Evolutionary conservation across 2,329 filamentous ascomycete genomes (phyloP), one percentile per base, ranked within the genome.

Genomic region (Fusarium lyarnte): DNA sequence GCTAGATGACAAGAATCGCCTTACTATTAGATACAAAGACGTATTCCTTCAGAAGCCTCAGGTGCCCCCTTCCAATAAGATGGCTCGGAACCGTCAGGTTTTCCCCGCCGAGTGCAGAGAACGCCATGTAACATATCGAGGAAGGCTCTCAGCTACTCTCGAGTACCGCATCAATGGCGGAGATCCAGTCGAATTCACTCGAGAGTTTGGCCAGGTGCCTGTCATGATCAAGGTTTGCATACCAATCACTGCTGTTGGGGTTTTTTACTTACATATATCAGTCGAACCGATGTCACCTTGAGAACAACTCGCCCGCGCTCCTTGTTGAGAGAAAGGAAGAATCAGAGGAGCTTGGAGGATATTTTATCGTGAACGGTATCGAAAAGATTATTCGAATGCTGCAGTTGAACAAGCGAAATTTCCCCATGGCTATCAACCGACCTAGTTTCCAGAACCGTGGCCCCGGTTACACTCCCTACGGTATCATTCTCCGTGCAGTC

Each of bases 301-400:
- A 97, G 81, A 92, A 92, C 70, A 91, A 95, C 77, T 92, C 94
- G 10, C 96, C 96, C 1, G 91, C 92, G 16, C 87, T 93, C 77
- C 87, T 99, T 21, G 94, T 98, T 35, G 87, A 92, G 72, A 90
- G 90, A 68, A 97, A 98, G 81, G 96, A 99, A 83, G 96, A 99
- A 82, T 93, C 95, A 0, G 96, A 99, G 82, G 96, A 99, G 82
- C 84, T 98, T 36, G 96, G 96, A 41, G 96, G 96, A 47, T 99
- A 98, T 82, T 99, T 98, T 79, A 91, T 99, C 77, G 93, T 99
- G 78, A 99, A 99, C 81, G 96, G 96, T 73, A 97, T 95, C 78
- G 96, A 99, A 82, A 98, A 98, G 85, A 90, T 98, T 64, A 94
- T 98, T 77, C 94, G 96, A 79, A 91, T 98, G 85, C 87, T 99